phyloP scores from a whole-genome alignment of 805 yeast genomes.

The Ogataea paraovalis region DNA sequence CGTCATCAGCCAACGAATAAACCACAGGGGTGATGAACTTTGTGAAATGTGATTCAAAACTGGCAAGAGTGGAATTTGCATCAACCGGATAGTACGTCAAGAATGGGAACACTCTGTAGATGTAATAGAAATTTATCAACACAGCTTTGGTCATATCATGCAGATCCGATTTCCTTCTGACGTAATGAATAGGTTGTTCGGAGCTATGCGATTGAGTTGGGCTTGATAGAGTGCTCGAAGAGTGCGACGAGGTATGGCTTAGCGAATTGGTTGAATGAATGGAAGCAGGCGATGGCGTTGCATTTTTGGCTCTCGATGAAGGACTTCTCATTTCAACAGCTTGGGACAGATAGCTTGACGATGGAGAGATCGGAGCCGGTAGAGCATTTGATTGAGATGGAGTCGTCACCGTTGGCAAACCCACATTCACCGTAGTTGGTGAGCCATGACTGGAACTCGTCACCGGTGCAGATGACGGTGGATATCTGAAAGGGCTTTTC shows the following conservation, averaged over 20 bases:
- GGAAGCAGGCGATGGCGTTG: conserved; percentile 1
- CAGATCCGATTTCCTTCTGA: conserved; percentile 12
- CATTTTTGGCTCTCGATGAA: neutral
- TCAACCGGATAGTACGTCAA: conserved; percentile 20
- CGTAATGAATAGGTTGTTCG: conserved; percentile 2
- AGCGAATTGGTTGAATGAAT: neutral
- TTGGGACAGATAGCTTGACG: neutral
- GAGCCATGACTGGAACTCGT: neutral
- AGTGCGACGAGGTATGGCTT: neutral
- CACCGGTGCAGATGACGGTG: conserved; percentile 12
- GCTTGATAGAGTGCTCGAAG: conserved; percentile 1
- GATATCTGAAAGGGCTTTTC: conserved; percentile 17
- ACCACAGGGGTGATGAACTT: conserved; percentile 31
- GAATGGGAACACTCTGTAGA: conserved; percentile 33
- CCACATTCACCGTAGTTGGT: neutral
- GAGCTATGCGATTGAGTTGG: conserved; percentile 1
- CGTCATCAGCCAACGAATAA: conserved; percentile 35
- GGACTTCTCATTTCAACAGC: neutral
- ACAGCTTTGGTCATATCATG: conserved; percentile 13
- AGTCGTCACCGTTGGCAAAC: neutral
- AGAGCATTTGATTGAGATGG: neutral
- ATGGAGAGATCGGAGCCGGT: neutral
- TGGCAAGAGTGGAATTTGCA: conserved; percentile 6
- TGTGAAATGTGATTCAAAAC: conserved; percentile 19
- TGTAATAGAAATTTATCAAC: conserved; percentile 27